Evolutionary conservation across 345 rosid genomes (phyloP), one percentile per base, ranked within the genome.

Genomic region (Jatropha curcas): DNA sequence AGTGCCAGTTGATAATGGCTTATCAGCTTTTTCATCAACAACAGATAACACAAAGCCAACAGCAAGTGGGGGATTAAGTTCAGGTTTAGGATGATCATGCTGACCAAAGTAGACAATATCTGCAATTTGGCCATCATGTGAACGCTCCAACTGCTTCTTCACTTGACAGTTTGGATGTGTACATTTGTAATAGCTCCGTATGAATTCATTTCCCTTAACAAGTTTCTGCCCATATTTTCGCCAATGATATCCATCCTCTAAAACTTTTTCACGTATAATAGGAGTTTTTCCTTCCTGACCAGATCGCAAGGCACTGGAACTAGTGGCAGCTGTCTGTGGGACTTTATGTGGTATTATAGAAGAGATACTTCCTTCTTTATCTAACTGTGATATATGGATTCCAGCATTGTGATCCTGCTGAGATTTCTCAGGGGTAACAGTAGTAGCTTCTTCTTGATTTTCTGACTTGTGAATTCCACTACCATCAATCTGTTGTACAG

Each of bases 201-300:
- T 75, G 76, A 89, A 92, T 82, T 90, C 98, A 83, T 92, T 94
- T 31, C 94, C 98, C 74, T 85, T 88, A 58, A 94, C 98, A 82
- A 89, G 77, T 72, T 94, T 94, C 88, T 94, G 98, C 19, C 98
- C 98, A 20, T 94, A 94, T 75, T 94, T 94, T 51, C 97, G 81
- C 98, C 98, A 94, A 77, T 88, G 88, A 81, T 83, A 95, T 67
- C 97, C 99, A 66, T 92, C 98, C 78, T 85, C 94, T 57, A 80
- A 82, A 41, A 77, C 90, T 77, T 92, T 94, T 84, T 94, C 99
- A 5, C 90, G 91, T 9, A 79, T 81, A 28, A 82, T 69, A 50
- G 90, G 86, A 62, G 78, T 79, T 70, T 82, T 87, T 71, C 87
- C 88, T 79, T 88, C 97, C 27, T 82, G 84, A 68, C 70, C 82